Percentiles rank a stretch among this genome's conserved stretches.
phyloP scores from a whole-genome alignment of 83 land plant genomes.

The Picea abies region DNA sequence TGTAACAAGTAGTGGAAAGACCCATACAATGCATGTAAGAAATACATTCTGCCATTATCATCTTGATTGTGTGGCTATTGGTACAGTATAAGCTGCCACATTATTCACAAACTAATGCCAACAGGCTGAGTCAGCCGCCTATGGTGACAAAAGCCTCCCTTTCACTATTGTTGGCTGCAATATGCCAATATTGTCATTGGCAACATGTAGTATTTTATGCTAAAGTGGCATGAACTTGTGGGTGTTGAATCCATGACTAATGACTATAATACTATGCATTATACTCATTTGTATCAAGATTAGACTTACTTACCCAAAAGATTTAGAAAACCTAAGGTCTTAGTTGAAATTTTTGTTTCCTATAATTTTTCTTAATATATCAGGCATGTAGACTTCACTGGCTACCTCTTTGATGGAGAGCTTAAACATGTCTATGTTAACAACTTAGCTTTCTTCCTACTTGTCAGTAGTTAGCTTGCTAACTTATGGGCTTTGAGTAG shows the following conservation, averaged over 20 bases:
- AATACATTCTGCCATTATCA: background rate
- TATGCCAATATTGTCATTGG: conserved; percentile 10
- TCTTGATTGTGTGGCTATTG: background rate
- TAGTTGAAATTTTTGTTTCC: background rate
- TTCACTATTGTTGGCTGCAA: background rate
- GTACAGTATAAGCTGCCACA: background rate
- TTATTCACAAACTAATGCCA: background rate
- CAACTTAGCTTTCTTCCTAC: background rate
- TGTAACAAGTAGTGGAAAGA: conserved; percentile 90
- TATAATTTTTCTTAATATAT: background rate
- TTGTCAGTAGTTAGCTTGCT: background rate
- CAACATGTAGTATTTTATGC: conserved; percentile 3
- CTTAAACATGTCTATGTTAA: background rate
- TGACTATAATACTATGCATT: background rate
- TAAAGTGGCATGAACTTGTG: background rate
- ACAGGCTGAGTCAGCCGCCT: background rate
- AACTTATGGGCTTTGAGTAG: too few species aligned
- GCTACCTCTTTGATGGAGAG: background rate
- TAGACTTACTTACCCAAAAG: background rate
- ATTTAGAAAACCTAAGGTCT: background rate
- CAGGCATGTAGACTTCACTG: background rate
- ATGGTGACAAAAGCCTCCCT: background rate
- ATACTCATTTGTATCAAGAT: background rate
- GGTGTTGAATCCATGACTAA: background rate
- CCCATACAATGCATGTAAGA: conserved; percentile 90